Base-by-base conservation (phyloP, 2,329 filamentous ascomycete species). In the Fusarium nisikadoi region DNA sequence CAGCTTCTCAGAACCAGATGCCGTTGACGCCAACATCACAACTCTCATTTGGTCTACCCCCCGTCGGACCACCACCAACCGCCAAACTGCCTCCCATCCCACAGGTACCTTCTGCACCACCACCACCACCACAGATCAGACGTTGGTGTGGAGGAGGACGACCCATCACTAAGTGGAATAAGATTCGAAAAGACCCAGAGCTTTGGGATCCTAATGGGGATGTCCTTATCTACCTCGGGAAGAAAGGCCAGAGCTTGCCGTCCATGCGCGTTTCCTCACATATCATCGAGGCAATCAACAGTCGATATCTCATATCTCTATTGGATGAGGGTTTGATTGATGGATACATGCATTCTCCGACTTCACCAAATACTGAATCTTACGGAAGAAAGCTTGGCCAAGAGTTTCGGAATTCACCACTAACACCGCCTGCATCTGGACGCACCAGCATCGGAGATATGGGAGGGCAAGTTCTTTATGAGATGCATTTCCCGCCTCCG, bases 401-500 rank as follows among this genome's bases (percentile, higher is more conserved):
- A 31, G 62, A 71, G 6, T 47, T 68, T 35, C 63, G 62, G 2
- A 67, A 68, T 16, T 63, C 60, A 4, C 72, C 68, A 23, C 61
- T 78, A 25, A 77, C 73, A 20, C 77, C 71, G 11, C 85, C 85
- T 13, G 79, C 83, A 5, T 86, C 85, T 1, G 85, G 86, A 50
- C 82, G 84, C 41, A 74, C 76, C 8, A 74, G 76, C 5, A 47
- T 70, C 14, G 66, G 67, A 31, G 83, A 81, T 17, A 75, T 82
- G 10, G 87, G 89, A 65, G 87, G 87, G 5, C 85, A 87, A 71
- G 86, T 90, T 46, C 87, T 85, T 5, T 90, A 90, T 65, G 86
- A 91, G 75, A 87, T 93, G 78, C 89, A 87, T 80, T 91, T 93
- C 66, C 86, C 90, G 0, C 84, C 89, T 1, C 89, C 89, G 0